Conservation (phyloP, 371 early-diverging fungal genomes). For the Syncephalis plumigaleata region DNA sequence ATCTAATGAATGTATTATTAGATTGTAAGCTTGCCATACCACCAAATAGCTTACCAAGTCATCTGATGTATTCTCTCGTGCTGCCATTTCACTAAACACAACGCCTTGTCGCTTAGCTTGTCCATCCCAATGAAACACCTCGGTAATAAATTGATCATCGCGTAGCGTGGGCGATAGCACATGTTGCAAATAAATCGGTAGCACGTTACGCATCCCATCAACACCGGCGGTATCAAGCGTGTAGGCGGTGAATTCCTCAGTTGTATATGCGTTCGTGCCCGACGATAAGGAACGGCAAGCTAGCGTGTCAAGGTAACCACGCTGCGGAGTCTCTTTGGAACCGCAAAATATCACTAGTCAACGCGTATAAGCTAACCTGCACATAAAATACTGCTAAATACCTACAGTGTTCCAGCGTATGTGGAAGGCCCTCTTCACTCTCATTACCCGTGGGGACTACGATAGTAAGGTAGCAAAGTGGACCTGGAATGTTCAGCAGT, state of each 20-base stretch:
- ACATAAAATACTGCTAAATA: not conserved
- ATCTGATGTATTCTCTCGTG: slow-evolving; percentile 39
- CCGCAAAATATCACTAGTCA: slow-evolving; percentile 53
- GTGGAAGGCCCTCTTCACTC: slow-evolving; percentile 49
- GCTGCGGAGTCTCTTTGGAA: slow-evolving; percentile 29
- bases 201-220: slow-evolving; percentile 25
- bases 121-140: slow-evolving; percentile 50
- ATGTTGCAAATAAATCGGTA: slow-evolving; percentile 58
- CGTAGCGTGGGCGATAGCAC: slow-evolving; percentile 45
- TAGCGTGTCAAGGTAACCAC: slow-evolving; percentile 55
- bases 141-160: slow-evolving; percentile 44
- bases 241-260: slow-evolving; percentile 49
- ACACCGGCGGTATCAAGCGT: slow-evolving; percentile 43
- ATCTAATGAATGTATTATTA: slow-evolving; percentile 6
- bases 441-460: slow-evolving; percentile 45
- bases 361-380: slow-evolving; percentile 1
- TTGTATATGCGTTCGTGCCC: slow-evolving; percentile 55
- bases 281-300: slow-evolving; percentile 46
- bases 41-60: slow-evolving; percentile 19
- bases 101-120: slow-evolving; percentile 51
- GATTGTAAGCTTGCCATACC: not conserved
- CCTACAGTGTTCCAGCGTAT: slow-evolving; percentile 53
- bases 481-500: slow-evolving; percentile 27
- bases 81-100: slow-evolving; percentile 68
- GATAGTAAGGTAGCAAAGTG: slow-evolving; percentile 27